These are phyloP conservation scores for Calonectria hawksworthii DNA, from an alignment of 2,329 filamentous ascomycete genomes.

Conservation along the genomic window DNA sequence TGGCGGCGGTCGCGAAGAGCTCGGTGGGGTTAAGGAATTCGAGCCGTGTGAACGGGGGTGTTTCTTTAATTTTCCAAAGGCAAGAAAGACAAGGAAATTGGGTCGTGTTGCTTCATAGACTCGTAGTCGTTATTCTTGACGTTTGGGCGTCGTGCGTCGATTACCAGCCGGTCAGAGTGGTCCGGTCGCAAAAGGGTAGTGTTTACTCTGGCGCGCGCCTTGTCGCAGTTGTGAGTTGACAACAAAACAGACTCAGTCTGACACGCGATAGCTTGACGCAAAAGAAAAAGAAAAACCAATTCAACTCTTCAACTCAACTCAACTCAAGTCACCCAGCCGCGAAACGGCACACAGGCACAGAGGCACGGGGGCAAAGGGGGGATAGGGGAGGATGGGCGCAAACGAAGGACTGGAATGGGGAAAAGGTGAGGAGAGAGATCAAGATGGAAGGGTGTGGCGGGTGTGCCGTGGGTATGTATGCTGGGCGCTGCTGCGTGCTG, in stretches of 20 bases:
- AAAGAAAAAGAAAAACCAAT: slow-evolving; percentile 9
- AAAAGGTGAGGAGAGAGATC: slow-evolving; percentile 39
- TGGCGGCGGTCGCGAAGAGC: slow-evolving; percentile 8
- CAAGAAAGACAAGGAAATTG: slow-evolving; percentile 27
- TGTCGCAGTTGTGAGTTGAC: slow-evolving; percentile 32
- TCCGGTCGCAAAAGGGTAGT: slow-evolving; percentile 36
- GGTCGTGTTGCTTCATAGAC: slow-evolving; percentile 9
- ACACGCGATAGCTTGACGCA: slow-evolving; percentile 27
- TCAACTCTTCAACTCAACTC: slow-evolving; percentile 35
- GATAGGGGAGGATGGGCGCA: slow-evolving; percentile 43
- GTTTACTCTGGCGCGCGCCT: slow-evolving; percentile 31
- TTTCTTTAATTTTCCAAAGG: slow-evolving; percentile 8
- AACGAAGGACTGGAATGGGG: slow-evolving; percentile 52
- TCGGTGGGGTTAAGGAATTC: slow-evolving; percentile 19
- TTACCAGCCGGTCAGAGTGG: background rate
- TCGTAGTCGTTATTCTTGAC: slow-evolving; percentile 10
- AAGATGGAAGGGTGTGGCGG: slow-evolving; percentile 34
- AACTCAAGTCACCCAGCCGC: slow-evolving; percentile 36
- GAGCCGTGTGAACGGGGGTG: slow-evolving; percentile 10
- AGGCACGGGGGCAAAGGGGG: slow-evolving; percentile 31
- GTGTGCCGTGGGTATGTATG: slow-evolving; percentile 45
- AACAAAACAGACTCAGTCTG: slow-evolving; percentile 4
- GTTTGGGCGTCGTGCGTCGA: background rate
- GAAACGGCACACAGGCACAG: slow-evolving; percentile 38
- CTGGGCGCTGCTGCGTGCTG: background rate